These are phyloP conservation scores for Dittrichia graveolens DNA, from an alignment of 129 eudicot species.

Conservation along the genomic window DNA sequence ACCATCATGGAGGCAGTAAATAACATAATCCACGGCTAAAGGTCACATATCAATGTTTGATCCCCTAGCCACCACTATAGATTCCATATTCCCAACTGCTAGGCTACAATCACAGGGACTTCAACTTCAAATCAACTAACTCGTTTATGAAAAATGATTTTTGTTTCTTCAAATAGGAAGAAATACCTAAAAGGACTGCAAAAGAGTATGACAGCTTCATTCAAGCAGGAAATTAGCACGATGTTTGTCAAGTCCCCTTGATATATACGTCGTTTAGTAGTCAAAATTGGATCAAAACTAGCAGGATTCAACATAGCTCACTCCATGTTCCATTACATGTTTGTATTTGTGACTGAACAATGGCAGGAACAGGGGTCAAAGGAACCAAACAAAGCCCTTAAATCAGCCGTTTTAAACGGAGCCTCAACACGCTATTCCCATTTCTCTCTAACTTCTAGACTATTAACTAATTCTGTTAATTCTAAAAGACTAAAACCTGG, in stretches of 20 bases:
- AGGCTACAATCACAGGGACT: too few relatives aligned
- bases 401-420: slow-evolving; percentile 21
- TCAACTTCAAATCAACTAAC: slow-evolving; percentile 10
- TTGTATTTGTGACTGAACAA: background rate
- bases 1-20: too few relatives aligned
- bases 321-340: background rate
- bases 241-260: background rate
- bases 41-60: too few relatives aligned
- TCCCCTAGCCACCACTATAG: background rate
- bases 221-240: background rate
- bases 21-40: too few relatives aligned
- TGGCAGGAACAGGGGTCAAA: background rate
- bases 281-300: slow-evolving; percentile 8
- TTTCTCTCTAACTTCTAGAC: slow-evolving; percentile 42
- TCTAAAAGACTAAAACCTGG: slow-evolving; percentile 70
- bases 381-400: slow-evolving; percentile 13
- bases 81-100: slow-evolving; percentile 15
- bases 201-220: slow-evolving; percentile 14
- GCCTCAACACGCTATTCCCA: slow-evolving; percentile 28
- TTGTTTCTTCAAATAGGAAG: slow-evolving; percentile 14
- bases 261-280: slow-evolving; percentile 16
- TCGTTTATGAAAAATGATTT: background rate
- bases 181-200: slow-evolving; percentile 37
- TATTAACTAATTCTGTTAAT: slow-evolving; percentile 65
- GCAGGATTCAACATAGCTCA: slow-evolving; percentile 3